Conservation (phyloP, 345 rosid species). For the Pugionium cornutum region DNA sequence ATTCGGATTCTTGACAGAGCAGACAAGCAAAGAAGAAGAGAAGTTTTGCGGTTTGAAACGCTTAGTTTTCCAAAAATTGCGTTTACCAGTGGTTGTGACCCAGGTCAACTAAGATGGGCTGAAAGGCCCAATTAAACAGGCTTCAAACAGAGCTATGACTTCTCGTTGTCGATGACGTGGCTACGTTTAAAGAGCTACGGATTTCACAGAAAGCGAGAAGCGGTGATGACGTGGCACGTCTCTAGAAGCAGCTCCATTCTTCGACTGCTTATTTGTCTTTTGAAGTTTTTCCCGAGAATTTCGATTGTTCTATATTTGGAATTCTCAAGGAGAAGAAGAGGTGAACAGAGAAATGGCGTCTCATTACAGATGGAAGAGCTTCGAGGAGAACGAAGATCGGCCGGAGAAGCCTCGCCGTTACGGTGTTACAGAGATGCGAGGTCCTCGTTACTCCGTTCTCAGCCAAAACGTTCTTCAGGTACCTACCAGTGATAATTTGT, state of each 20-base stretch:
- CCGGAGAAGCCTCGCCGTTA: conserved; percentile 87
- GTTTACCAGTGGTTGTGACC: background rate
- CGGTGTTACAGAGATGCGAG: conserved; percentile 92
- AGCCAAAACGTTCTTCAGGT: conserved; percentile 75
- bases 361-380: conserved; percentile 65
- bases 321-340: conserved; percentile 1
- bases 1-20: conserved; percentile 44
- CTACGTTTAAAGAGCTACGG: background rate
- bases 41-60: conserved; percentile 17
- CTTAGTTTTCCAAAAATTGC: background rate
- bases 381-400: conserved; percentile 80
- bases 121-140: conserved; percentile 9
- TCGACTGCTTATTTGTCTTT: conserved; percentile 4
- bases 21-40: conserved; percentile 35
- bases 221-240: conserved; percentile 34
- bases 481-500: background rate
- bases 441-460: conserved; percentile 66
- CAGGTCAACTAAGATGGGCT: conserved; percentile 17
- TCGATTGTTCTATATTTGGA: background rate
- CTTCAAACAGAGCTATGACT: conserved; percentile 14
- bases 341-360: conserved; percentile 44
- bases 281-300: background rate
- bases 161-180: conserved; percentile 29
- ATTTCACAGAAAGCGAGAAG: background rate
- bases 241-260: conserved; percentile 55